Evolutionary conservation across 1,139 yeast species (phyloP).

Genomic region (Eremothecium cymbalariae): DNA sequence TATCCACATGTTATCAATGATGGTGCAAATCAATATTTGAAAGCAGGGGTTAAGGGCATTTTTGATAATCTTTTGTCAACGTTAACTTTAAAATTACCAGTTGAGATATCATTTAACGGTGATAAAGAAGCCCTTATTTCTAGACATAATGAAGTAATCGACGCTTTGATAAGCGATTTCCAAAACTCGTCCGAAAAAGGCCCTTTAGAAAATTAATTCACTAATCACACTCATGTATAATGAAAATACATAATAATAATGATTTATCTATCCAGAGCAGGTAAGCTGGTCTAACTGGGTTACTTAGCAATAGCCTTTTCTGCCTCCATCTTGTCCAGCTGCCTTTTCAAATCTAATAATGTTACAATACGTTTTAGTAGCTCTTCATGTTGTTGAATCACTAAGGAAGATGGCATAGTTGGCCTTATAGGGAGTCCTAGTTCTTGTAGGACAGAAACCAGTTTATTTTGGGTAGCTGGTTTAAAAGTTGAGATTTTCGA

Average conservation of each 20-base stretch:
- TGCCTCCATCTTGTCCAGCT: constrained; percentile 77
- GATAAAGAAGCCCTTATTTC: not conserved
- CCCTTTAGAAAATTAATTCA: too few species aligned
- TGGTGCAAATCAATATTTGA: not conserved
- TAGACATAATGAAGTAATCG: not conserved
- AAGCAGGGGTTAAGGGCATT: not conserved
- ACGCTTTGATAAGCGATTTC: not conserved
- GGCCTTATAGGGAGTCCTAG: constrained; percentile 72
- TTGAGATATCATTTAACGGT: not conserved
- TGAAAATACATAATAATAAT: not conserved
- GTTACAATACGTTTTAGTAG: constrained; percentile 64
- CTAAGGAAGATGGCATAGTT: constrained; percentile 77
- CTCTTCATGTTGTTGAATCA: constrained; percentile 72
- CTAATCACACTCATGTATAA: not conserved
- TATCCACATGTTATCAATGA: too few species aligned
- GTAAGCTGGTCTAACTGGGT: not conserved
- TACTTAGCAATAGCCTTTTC: constrained; percentile 56
- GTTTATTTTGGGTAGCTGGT: constrained; percentile 70
- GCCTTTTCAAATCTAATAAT: constrained; percentile 76
- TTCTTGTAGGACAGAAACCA: constrained; percentile 66
- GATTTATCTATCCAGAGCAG: not conserved
- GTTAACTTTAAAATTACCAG: not conserved
- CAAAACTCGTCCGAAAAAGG: too few species aligned
- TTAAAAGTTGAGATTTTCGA: constrained; percentile 52
- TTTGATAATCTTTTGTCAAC: not conserved